phyloP scores from a whole-genome alignment of 2,329 filamentous ascomycete genomes.

The Hypoxylon sp. region DNA sequence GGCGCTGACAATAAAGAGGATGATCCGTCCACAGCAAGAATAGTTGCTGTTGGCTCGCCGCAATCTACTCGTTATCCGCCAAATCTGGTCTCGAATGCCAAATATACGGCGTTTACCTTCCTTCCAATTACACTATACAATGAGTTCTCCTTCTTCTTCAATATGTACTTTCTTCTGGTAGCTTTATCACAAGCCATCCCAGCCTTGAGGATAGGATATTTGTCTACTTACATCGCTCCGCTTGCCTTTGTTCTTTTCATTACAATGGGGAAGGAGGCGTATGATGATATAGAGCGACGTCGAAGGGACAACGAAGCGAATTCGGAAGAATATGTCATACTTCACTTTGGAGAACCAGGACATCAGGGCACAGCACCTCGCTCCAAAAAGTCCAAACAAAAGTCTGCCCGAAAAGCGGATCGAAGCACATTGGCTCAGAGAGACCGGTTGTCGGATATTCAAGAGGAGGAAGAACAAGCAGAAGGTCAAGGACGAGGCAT shows the following conservation, averaged over 20 bases:
- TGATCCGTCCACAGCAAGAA: conserved; percentile 75
- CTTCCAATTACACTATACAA: conserved; percentile 95
- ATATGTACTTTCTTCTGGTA: conserved; percentile 97
- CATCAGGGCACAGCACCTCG: conserved; percentile 47
- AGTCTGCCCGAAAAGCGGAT: conserved; percentile 49
- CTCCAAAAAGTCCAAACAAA: conserved; percentile 59
- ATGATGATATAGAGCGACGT: conserved; percentile 88
- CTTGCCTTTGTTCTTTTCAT: conserved; percentile 91
- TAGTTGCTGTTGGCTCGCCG: conserved; percentile 76
- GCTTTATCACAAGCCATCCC: conserved; percentile 94
- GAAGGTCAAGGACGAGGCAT: conserved; percentile 52
- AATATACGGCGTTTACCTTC: conserved; percentile 96
- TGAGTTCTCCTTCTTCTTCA: conserved; percentile 99
- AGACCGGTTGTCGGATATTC: conserved; percentile 69
- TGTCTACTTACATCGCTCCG: conserved; percentile 93
- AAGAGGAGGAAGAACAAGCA: conserved; percentile 70
- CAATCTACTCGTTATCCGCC: conserved; percentile 83
- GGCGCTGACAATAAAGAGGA: conserved; percentile 61
- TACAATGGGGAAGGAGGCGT: conserved; percentile 93
- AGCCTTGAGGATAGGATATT: conserved; percentile 87
- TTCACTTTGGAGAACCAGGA: conserved; percentile 72
- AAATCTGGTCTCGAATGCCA: conserved; percentile 94
- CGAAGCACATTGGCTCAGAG: conserved; percentile 49
- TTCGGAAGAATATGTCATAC: conserved; percentile 83
- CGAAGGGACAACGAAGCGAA: conserved; percentile 93